These are phyloP conservation scores for Dryas alaskensis DNA, from an alignment of 306 rosid genomes.

Conservation along the genomic window DNA sequence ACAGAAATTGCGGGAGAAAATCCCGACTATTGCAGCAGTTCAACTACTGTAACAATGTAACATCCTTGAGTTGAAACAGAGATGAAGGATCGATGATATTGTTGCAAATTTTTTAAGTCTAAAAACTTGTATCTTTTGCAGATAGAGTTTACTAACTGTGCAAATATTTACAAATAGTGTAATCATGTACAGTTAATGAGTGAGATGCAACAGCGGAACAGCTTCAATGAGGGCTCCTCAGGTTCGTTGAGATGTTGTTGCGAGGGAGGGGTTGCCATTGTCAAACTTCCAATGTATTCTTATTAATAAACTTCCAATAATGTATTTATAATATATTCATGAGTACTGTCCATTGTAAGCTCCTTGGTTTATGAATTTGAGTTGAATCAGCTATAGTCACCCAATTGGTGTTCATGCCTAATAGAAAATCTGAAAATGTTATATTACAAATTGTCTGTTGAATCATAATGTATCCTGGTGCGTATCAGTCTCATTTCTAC, in stretches of 20 bases:
- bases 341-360: neutral
- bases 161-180: neutral
- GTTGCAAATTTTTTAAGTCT: neutral
- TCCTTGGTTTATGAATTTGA: neutral
- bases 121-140: neutral
- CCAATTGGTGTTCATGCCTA: neutral
- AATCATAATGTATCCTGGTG: neutral
- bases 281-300: neutral
- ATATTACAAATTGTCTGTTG: neutral
- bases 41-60: slow-evolving; percentile 63
- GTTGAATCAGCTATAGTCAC: neutral
- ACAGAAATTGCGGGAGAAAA: slow-evolving; percentile 89
- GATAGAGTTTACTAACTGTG: neutral
- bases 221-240: neutral
- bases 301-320: neutral
- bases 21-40: slow-evolving; percentile 84
- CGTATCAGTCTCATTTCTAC: too few species aligned
- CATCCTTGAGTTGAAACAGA: neutral
- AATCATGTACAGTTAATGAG: slow-evolving; percentile 12
- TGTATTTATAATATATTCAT: neutral
- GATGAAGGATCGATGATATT: neutral
- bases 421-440: neutral
- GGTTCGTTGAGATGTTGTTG: neutral
- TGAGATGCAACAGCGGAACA: slow-evolving; percentile 1
- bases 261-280: too few species aligned